Evolutionary conservation across 179 eudicot genomes (phyloP), one percentile per base, ranked within the genome.

Genomic region (Corrigiola litoralis): DNA sequence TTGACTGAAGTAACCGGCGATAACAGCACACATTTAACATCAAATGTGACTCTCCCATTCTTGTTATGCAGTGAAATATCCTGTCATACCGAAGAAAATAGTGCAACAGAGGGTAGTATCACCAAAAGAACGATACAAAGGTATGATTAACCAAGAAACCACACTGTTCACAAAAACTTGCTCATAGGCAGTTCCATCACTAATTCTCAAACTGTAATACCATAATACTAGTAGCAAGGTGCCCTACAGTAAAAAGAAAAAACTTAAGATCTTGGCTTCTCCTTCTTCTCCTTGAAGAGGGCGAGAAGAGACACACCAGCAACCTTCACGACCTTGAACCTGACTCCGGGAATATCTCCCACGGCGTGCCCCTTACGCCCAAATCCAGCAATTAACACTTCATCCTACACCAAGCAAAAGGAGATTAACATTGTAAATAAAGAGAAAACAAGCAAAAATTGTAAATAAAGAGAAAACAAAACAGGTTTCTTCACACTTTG

Each of bases 261-360:
- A 41, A 49, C 31, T 38, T 68, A 74, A 63, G 78, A 74, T 60
- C 78, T 74, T 8, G 78, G 77, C 68, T 73, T 73, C 54, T 73
- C 77, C 58, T 73, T 73, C 77, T 73, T 73, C 53, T 73, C 77
- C 65, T 74, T 74, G 49, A 74, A 74, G 21, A 74, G 31, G 8
- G 78, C 78, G 24, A 74, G 70, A 6, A 74, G 70, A 1, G 78
- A 74, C 0, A 74, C 78, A 38, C 78, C 78, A 5, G 78, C 78
- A 56, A 74, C 78, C 73, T 74, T 74, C 41, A 74, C 78, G 1
- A 74, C 78, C 78, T 74, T 74, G 48, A 74, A 74, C 38, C 78
- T 50, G 32, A 74, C 78, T 61, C 78, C 78, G 60, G 78, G 78
- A 74, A 74, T 74, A 68, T 74, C 78, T 74, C 78, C 78, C 6